Percentiles rank a stretch among this genome's conserved stretches.
These are phyloP conservation scores for Straminergon stramineum DNA, from an alignment of 225 moss, liverwort and hornwort genomes.

Conservation along the genomic window DNA sequence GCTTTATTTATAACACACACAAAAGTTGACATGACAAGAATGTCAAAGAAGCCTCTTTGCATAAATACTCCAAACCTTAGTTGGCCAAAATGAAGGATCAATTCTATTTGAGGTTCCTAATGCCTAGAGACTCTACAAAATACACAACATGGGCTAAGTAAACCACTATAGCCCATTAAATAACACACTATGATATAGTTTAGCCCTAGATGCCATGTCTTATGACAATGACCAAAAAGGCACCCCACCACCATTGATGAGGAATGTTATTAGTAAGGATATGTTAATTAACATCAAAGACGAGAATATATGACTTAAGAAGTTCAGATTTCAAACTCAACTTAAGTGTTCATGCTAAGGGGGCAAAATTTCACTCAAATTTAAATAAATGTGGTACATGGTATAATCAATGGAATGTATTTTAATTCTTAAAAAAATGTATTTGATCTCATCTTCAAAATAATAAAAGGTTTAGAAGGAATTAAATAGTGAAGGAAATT, in stretches of 20 bases:
- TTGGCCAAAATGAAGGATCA: background rate
- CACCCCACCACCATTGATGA: background rate
- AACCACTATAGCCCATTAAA: background rate
- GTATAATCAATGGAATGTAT: background rate
- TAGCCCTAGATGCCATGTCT: rapidly evolving
- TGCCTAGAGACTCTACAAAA: background rate
- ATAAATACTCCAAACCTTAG: background rate
- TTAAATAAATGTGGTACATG: background rate
- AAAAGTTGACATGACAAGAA: background rate
- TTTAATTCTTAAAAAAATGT: background rate
- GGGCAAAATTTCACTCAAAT: background rate
- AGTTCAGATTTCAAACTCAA: background rate
- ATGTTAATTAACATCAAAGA: background rate
- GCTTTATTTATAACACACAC: background rate
- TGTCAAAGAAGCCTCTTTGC: background rate
- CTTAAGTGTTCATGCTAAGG: background rate
- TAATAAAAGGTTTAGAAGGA: background rate
- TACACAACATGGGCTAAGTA: background rate
- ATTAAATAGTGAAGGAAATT: background rate
- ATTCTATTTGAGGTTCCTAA: background rate
- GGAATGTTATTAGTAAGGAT: background rate
- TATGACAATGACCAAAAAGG: rapidly evolving
- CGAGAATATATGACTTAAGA: background rate
- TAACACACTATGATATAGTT: rapidly evolving
- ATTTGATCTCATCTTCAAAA: background rate